Conservation (phyloP, 116 monocot genomes). For the Papilionanthe hybrid region DNA sequence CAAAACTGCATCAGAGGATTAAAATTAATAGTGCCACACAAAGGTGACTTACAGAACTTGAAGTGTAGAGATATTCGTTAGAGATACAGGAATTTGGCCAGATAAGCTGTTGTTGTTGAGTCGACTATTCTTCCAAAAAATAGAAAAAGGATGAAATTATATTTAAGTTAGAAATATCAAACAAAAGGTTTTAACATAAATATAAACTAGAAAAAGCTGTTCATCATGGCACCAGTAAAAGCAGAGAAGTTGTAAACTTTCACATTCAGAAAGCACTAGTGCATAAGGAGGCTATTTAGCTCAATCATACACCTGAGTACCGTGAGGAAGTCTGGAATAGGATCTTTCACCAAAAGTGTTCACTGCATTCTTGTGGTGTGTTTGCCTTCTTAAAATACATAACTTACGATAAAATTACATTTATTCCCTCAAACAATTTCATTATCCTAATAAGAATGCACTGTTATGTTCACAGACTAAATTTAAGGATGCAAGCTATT, state of each 20-base stretch:
- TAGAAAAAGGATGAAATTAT: slow-evolving; percentile 7
- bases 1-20: not conserved
- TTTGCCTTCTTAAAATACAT: not conserved
- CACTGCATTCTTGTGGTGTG: not conserved
- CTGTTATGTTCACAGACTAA: not conserved
- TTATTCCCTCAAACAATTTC: not conserved
- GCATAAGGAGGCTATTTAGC: not conserved
- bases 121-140: slow-evolving; percentile 65
- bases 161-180: not conserved
- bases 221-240: not conserved
- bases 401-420: not conserved
- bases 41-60: slow-evolving; percentile 79
- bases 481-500: not conserved
- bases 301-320: not conserved
- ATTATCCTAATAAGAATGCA: not conserved
- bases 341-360: not conserved
- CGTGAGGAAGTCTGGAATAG: not conserved
- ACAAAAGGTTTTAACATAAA: not conserved
- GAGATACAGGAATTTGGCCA: slow-evolving; percentile 59
- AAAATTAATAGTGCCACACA: not conserved
- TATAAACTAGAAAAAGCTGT: not conserved
- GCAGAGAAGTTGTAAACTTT: not conserved
- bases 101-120: slow-evolving; percentile 87
- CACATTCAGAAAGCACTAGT: not conserved
- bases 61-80: slow-evolving; percentile 59